A percentile compares a stretch with the other conserved stretches of the same genome.
Evolutionary conservation across 768 basidiomycete species (phyloP).

Genomic region (Xerocomellus chrysenteron): DNA sequence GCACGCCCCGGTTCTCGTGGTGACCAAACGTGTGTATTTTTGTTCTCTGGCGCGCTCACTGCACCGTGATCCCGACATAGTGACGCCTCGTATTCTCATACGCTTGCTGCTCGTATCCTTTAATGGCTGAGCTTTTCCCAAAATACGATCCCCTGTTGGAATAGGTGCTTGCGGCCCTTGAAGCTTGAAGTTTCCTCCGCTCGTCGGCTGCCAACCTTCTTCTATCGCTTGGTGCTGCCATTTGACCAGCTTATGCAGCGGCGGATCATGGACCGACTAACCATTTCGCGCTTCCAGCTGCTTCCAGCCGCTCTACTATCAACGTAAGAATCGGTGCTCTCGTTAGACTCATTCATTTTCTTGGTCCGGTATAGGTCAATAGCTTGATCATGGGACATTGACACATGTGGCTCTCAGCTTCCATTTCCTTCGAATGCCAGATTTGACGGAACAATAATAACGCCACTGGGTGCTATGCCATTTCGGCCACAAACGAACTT

Average conservation of each 20-base stretch:
- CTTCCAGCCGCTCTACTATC: conserved; percentile 16
- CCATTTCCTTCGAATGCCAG: not conserved
- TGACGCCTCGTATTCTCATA: conserved; percentile 23
- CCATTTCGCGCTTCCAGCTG: not conserved
- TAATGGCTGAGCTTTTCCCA: not conserved
- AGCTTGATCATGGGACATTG: conserved; percentile 20
- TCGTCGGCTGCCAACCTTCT: not conserved
- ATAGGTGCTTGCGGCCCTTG: not conserved
- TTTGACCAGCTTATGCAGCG: not conserved
- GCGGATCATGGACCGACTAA: not conserved
- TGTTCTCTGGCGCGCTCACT: not conserved
- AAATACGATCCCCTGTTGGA: not conserved
- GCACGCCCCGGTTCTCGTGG: not conserved
- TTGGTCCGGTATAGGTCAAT: not conserved
- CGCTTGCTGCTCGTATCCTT: not conserved
- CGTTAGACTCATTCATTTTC: not conserved
- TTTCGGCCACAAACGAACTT: conserved; percentile 23
- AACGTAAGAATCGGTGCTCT: not conserved
- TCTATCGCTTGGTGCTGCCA: not conserved
- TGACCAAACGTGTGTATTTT: not conserved
- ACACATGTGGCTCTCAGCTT: conserved; percentile 11
- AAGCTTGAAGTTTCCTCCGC: not conserved
- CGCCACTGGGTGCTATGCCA: conserved; percentile 11
- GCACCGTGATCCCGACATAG: conserved; percentile 1
- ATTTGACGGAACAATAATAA: not conserved